These are phyloP conservation scores for Prunus armeniaca DNA, from an alignment of 306 rosid species.

Conservation along the genomic window DNA sequence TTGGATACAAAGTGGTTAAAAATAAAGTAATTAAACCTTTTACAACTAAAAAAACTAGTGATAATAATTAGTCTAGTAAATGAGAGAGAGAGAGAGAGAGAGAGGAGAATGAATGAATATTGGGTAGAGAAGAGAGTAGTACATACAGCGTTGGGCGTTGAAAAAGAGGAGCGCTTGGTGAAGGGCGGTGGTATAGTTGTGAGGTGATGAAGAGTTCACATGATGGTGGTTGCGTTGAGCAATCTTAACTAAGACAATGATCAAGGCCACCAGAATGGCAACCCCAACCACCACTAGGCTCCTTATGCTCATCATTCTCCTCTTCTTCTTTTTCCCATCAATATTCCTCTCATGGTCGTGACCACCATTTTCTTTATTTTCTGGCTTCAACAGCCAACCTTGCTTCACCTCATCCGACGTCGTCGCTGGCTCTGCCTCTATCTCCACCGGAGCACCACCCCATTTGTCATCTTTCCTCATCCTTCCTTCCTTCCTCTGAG, in stretches of 20 bases:
- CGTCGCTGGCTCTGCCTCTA: constrained; percentile 1
- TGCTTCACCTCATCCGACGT: constrained; percentile 5
- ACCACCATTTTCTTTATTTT: background rate
- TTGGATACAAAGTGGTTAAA: too few relatives aligned
- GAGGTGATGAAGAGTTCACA: background rate
- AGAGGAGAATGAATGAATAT: background rate
- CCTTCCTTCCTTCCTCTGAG: background rate
- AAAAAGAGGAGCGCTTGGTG: constrained; percentile 55
- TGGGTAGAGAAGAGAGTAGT: too few relatives aligned
- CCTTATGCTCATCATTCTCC: background rate
- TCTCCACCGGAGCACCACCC: constrained; percentile 60
- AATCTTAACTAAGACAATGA: background rate
- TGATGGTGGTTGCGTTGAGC: background rate
- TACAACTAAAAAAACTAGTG: too few relatives aligned
- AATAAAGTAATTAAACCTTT: too few relatives aligned
- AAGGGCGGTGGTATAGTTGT: background rate
- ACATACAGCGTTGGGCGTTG: constrained; percentile 51
- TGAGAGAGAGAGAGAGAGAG: too few relatives aligned
- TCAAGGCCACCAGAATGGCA: background rate
- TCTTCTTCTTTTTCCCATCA: background rate
- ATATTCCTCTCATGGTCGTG: background rate
- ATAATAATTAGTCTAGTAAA: too few relatives aligned
- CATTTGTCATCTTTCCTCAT: constrained; percentile 13
- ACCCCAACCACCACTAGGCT: background rate
- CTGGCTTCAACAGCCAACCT: constrained; percentile 5